Evolutionary conservation across 1,139 yeast genomes (phyloP).

Genomic region (Yarrowia galli): DNA sequence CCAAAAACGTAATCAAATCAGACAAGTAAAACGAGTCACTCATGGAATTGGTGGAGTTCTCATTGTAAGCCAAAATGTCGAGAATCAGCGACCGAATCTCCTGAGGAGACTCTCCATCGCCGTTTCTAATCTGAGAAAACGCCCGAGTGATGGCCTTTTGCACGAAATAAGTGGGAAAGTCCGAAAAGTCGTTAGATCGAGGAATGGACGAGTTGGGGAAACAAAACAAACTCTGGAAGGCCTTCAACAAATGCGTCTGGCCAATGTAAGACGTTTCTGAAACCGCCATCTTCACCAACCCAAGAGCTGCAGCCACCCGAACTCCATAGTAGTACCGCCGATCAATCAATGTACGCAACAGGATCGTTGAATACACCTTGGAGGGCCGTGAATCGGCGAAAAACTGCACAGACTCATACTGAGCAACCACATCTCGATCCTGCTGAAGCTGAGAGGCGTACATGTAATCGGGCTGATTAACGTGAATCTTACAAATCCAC

Average conservation of each 20-base stretch:
- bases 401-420: slow-evolving; percentile 78
- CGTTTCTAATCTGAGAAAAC: slow-evolving; percentile 66
- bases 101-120: slow-evolving; percentile 70
- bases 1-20: slow-evolving; percentile 55
- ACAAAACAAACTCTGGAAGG: slow-evolving; percentile 75
- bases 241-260: slow-evolving; percentile 70
- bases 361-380: slow-evolving; percentile 72
- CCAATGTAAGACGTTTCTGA: slow-evolving; percentile 73
- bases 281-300: slow-evolving; percentile 71
- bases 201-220: slow-evolving; percentile 74
- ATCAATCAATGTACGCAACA: slow-evolving; percentile 85
- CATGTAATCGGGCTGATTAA: slow-evolving; percentile 95
- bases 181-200: slow-evolving; percentile 77
- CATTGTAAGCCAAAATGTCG: slow-evolving; percentile 81
- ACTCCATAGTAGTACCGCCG: slow-evolving; percentile 87
- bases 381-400: slow-evolving; percentile 72
- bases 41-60: slow-evolving; percentile 79
- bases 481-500: slow-evolving; percentile 85
- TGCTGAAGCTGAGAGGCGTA: slow-evolving; percentile 91
- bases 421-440: slow-evolving; percentile 97
- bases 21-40: slow-evolving; percentile 76
- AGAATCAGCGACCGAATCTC: slow-evolving; percentile 69
- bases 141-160: slow-evolving; percentile 73
- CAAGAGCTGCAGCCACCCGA: slow-evolving; percentile 83
- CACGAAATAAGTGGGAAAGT: slow-evolving; percentile 70